Evolutionary conservation across 176 grass and related monocot genomes (phyloP), one percentile per base, ranked within the genome.

Genomic region (Otatea glauca): DNA sequence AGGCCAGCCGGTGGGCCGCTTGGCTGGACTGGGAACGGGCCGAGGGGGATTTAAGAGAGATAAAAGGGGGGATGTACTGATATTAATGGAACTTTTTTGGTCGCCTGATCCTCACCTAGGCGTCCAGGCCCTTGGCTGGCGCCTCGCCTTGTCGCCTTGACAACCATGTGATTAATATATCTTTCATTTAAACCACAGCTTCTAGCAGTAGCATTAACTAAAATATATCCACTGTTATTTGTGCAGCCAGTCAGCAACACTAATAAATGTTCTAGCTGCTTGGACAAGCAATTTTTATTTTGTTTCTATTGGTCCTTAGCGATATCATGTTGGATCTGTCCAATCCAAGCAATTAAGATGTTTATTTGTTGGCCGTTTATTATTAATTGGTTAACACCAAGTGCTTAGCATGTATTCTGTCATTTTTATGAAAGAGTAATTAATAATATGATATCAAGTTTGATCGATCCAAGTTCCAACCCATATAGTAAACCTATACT

Each of bases 181-280:
- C 3, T 3, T 84, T n/a, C 37, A 76, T 76, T 76, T 29, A 7
- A 44, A 68, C 75, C 54, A 13, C 13, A 27, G 20, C 68, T 78
- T 70, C 43, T 2, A 49, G 24, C 37, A 50, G 42, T 72, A 49
- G 23, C 43, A 49, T 17, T 47, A 44, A 25, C 2, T 53, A 74
- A 35, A 64, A 76, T 53, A 76, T 53, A 68, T 76, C 20, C 39
- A 21, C 10, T 85, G 42, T 24, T 11, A 60, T 5, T 60, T 60
- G 56, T 60, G 56, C 56, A 24, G 9, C n/a, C n/a, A 12, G 9
- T 60, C n/a, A 24, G 56, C 56, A n/a, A 5, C n/a, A 24, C 56
- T 60, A 24, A 60, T 23, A 0, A 23, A 23, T 60, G 56, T 38
- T 78, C 85, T 90, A 50, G 37, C 60, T 75, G 63, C 58, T 75